Evolutionary conservation across 441 rosid genomes (phyloP).

Genomic region (Populus hybrid): DNA sequence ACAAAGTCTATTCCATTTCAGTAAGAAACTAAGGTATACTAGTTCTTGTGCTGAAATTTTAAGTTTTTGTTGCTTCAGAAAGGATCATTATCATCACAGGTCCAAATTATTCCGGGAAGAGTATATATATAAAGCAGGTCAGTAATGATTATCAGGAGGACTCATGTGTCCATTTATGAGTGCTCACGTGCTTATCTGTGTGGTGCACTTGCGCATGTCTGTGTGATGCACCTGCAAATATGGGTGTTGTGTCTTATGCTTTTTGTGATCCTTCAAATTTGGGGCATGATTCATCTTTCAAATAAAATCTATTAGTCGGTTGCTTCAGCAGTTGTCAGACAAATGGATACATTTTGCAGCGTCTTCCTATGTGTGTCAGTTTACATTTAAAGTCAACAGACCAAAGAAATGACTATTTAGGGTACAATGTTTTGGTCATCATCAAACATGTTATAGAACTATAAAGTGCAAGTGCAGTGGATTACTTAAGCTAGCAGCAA

Average conservation of each 20-base stretch:
- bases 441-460: background rate
- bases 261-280: background rate
- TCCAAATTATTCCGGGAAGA: conserved; percentile 98
- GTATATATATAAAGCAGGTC: conserved; percentile 95
- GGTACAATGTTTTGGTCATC: background rate
- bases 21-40: background rate
- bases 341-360: background rate
- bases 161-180: background rate
- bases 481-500: background rate
- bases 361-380: background rate
- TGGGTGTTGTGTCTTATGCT: background rate
- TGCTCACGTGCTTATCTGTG: background rate
- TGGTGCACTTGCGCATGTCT: background rate
- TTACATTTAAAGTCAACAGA: background rate
- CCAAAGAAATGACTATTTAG: background rate
- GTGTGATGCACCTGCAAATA: background rate
- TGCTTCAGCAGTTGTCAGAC: background rate
- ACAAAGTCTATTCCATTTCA: conserved; percentile 13
- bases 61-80: conserved; percentile 47
- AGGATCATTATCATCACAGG: conserved; percentile 87
- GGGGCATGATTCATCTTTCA: background rate
- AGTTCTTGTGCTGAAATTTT: conserved; percentile 17
- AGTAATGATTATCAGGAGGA: background rate
- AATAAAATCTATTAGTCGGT: background rate
- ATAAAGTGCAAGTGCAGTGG: background rate